Percentiles rank a stretch among this genome's conserved stretches.
Evolutionary conservation across 2,329 filamentous ascomycete species (phyloP).

Genomic region (Zarea fungicola): DNA sequence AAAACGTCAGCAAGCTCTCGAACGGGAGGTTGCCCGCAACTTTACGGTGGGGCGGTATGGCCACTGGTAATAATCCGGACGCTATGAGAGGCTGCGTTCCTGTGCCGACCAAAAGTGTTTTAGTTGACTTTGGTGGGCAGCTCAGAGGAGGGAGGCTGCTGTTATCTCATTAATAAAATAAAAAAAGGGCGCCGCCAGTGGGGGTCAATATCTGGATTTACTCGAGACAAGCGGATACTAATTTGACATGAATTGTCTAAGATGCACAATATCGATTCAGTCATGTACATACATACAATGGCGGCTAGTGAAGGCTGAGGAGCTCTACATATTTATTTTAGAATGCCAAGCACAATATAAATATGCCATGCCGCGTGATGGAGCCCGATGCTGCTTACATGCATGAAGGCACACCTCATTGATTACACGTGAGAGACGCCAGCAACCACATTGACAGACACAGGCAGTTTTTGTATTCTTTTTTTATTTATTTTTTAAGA

Average conservation of each 20-base stretch:
- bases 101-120: not conserved
- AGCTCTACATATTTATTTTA: too few relatives aligned
- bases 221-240: not conserved
- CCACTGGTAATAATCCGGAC: slow-evolving; percentile 4
- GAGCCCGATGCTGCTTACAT: not conserved
- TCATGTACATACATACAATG: too few relatives aligned
- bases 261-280: not conserved
- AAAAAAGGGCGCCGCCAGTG: too few relatives aligned
- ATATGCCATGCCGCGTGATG: not conserved
- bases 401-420: slow-evolving; percentile 6
- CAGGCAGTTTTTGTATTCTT: too few relatives aligned
- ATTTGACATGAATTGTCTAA: not conserved
- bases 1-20: not conserved
- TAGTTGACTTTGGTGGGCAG: not conserved
- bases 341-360: not conserved
- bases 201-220: too few relatives aligned
- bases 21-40: not conserved
- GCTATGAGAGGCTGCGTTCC: slow-evolving; percentile 5
- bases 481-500: too few relatives aligned
- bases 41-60: slow-evolving; percentile 10
- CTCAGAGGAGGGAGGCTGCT: not conserved
- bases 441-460: not conserved
- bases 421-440: slow-evolving; percentile 5
- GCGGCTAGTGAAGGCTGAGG: too few relatives aligned
- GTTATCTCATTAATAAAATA: too few relatives aligned